Evolutionary conservation across 2,329 filamentous ascomycete species (phyloP).

Genomic region (Cytospora mali): DNA sequence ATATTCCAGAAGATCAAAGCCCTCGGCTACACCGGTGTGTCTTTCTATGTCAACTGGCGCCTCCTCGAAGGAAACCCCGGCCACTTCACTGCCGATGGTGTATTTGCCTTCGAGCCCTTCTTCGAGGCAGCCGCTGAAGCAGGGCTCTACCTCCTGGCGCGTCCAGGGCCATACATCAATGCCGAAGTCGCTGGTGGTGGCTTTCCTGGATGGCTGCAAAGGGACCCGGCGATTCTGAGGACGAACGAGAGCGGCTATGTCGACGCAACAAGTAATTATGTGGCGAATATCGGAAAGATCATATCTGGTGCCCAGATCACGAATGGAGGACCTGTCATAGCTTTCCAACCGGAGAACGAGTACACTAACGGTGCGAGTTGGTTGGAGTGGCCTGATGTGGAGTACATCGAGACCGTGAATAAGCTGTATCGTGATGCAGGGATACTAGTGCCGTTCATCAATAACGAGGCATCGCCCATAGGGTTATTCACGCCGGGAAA

Average conservation of each 20-base stretch:
- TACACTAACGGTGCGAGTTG: conserved; percentile 59
- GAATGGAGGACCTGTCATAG: conserved; percentile 77
- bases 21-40: conserved; percentile 77
- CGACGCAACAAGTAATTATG: conserved; percentile 66
- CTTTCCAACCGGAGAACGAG: conserved; percentile 83
- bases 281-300: conserved; percentile 59
- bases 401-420: conserved; percentile 72
- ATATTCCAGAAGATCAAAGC: conserved; percentile 83
- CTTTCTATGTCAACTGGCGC: conserved; percentile 80
- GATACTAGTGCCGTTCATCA: conserved; percentile 74
- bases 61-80: conserved; percentile 74
- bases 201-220: conserved; percentile 78
- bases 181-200: conserved; percentile 77
- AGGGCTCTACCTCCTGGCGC: conserved; percentile 76
- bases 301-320: conserved; percentile 80
- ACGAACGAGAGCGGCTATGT: conserved; percentile 65
- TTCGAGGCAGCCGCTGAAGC: conserved; percentile 73
- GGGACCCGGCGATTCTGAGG: conserved; percentile 65
- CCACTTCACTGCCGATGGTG: conserved; percentile 68
- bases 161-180: conserved; percentile 76
- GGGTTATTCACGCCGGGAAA: conserved; percentile 68
- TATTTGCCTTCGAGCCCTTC: conserved; percentile 74
- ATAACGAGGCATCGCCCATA: conserved; percentile 66
- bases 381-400: conserved; percentile 62
- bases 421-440: conserved; percentile 69